phyloP scores from a whole-genome alignment of 1,284 basidiomycete species.

The Pseudozyma tsukubaensis region DNA sequence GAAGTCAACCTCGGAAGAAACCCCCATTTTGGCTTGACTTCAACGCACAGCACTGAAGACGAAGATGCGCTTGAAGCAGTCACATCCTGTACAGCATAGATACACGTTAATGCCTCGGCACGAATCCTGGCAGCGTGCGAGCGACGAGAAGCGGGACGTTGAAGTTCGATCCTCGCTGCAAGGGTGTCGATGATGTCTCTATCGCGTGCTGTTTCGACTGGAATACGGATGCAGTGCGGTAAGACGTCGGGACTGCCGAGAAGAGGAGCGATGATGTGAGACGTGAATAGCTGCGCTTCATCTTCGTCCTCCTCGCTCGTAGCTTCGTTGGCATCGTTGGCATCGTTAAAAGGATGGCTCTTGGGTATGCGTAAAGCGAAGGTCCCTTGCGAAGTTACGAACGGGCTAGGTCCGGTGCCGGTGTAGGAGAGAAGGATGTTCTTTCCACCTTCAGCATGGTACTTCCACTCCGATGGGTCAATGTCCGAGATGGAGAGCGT shows the following conservation, averaged over 20 bases:
- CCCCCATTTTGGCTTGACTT: constrained; percentile 56
- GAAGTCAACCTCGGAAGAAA: constrained; percentile 27
- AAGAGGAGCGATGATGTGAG: constrained; percentile 24
- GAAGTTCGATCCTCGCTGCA: constrained; percentile 34
- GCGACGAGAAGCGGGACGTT: constrained; percentile 26
- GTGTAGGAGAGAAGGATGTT: constrained; percentile 46
- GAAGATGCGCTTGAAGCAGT: constrained; percentile 15
- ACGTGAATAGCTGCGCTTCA: constrained; percentile 29
- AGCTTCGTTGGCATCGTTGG: constrained; percentile 1
- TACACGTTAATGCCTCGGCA: constrained; percentile 17
- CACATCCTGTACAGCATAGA: constrained; percentile 46
- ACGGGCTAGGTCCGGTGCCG: constrained; percentile 11
- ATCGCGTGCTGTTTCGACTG: constrained; percentile 16
- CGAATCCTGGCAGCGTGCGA: constrained; percentile 26
- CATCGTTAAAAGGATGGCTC: not conserved
- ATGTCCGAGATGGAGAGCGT: constrained; percentile 28
- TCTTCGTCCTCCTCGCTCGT: constrained; percentile 14
- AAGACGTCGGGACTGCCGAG: constrained; percentile 22
- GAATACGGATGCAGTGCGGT: constrained; percentile 18
- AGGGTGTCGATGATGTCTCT: constrained; percentile 33
- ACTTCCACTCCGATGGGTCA: constrained; percentile 40
- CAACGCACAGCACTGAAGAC: constrained; percentile 28
- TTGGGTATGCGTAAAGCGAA: constrained; percentile 41
- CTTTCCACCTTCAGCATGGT: constrained; percentile 52
- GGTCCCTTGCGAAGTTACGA: constrained; percentile 14